Evolutionary conservation across 306 rosid genomes (phyloP), one percentile per base, ranked within the genome.

Genomic region (Cucurbita argyrosperma): DNA sequence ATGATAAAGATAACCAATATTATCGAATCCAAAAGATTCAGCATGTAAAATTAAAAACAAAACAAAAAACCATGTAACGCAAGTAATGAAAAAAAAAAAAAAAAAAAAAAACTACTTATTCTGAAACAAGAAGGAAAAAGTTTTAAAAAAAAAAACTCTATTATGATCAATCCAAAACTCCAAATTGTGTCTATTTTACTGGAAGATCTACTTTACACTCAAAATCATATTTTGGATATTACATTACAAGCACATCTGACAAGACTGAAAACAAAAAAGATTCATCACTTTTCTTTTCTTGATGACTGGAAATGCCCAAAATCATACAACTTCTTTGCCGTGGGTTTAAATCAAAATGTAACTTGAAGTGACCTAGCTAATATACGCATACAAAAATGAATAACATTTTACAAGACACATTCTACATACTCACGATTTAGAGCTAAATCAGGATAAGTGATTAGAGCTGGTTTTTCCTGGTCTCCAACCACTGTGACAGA

Each of bases 381-480:
- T 30, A 30, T 30, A 3, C 4, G 35, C 35, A 2, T 30, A 30
- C 35, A 30, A 30, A 30, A 30, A 30, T 30, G 15, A 19, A 38
- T 26, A 52, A 72, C 57, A 70, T n/a, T 35, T 60, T 58, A 49
- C 19, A 10, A 19, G 30, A 30, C 47, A 26, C 46, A 50, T 70
- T 70, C 74, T 50, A 70, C 74, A 43, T 38, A 80, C 99, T 85
- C 85, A 94, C 99, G 80, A 82, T 94, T 91, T 86, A 89, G 81
- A 78, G 89, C 97, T 84, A 94, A 82, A 83, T 94, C 99, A 18
- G 99, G 99, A 80, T 91, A 94, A 18, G 97, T 91, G 59, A 91
- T 79, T 30, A 94, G 96, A 71, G 96, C 99, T 72, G 99, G 97
- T 76, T 94, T 94, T 77, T 94, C 96, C 78, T 72, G 96, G 80